Conservation (phyloP, 441 rosid genomes). For the Isatis lusitanica region DNA sequence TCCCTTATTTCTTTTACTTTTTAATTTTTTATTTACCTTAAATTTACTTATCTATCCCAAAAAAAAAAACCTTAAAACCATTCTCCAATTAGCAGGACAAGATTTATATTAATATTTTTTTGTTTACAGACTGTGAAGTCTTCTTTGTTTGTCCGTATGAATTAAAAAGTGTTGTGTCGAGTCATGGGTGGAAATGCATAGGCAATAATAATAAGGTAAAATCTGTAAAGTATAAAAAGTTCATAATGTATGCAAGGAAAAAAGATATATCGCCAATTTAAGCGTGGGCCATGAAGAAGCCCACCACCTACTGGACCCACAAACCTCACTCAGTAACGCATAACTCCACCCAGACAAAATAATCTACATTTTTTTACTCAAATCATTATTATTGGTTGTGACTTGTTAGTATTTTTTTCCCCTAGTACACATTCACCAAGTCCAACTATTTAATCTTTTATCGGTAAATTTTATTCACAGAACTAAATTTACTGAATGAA, state of each 20-base stretch:
- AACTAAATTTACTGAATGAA: neutral
- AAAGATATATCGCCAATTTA: neutral
- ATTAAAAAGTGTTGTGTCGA: neutral
- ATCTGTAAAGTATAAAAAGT: conserved; percentile 20
- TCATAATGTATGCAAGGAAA: neutral
- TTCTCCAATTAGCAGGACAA: neutral
- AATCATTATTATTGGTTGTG: neutral
- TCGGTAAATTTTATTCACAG: neutral
- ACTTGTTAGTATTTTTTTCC: neutral
- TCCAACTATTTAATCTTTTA: neutral
- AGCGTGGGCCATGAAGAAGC: conserved; percentile 14
- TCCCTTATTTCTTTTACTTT: neutral
- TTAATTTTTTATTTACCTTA: neutral
- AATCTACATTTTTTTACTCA: neutral
- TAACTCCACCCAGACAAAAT: neutral
- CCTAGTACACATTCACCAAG: neutral
- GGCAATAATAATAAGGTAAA: conserved; percentile 22
- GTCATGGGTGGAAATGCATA: conserved; percentile 9
- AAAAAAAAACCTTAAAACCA: conserved; percentile 2
- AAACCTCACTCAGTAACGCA: neutral
- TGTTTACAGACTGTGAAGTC: neutral
- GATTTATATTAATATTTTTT: neutral
- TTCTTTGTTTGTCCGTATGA: neutral
- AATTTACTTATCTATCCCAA: neutral
- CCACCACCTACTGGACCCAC: conserved; percentile 24